Evolutionary conservation across 2,329 filamentous ascomycete species (phyloP), one percentile per base, ranked within the genome.

Genomic region (Metarhizium humberi): DNA sequence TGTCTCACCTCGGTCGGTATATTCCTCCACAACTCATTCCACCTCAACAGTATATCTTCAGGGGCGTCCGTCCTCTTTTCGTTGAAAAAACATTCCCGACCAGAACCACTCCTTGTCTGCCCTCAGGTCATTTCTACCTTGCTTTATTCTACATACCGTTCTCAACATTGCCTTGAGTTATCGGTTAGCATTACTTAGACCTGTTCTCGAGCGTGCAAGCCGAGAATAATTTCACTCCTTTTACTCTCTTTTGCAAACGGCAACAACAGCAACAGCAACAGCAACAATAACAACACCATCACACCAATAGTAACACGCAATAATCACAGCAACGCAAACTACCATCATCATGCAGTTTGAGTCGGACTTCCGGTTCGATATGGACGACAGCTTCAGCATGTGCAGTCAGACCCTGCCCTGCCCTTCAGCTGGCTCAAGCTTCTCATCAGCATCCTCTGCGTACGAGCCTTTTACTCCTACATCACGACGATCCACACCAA

Each of bases 391-490:
- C 67, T 73, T 71, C 63, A 69, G 63, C 61, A 60, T 71, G 58
- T 69, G 67, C 62, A 68, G 63, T 52, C 69, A 71, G 59, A 53
- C 67, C 58, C 65, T 73, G 61, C 63, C 69, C 42, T 71, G 67
- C 55, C 65, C 70, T 16, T 69, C 69, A 25, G 63, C 67, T 42
- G 61, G 64, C 38, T 65, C 63, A 42, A 74, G 71, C 64, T 74
- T 72, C 60, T 73, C 72, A 6, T 71, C 71, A 8, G 66, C 68
- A 34, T 72, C 71, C 32, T 73, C 71, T 36, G 61, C 64, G 52
- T 75, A 73, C 67, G 73, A 73, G 45, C 68, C 73, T 30, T 76
- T 71, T 57, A 77, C 74, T 45, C 74, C 75, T 48, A 70, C 67
- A 34, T 76, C 75, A 55, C 67, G 72, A 63, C 70, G 73, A 55